A percentile compares a stretch with the other conserved stretches of the same genome.
These are phyloP conservation scores for Backusella sp. DNA, from an alignment of 192 early-diverging fungal species.

Conservation along the genomic window DNA sequence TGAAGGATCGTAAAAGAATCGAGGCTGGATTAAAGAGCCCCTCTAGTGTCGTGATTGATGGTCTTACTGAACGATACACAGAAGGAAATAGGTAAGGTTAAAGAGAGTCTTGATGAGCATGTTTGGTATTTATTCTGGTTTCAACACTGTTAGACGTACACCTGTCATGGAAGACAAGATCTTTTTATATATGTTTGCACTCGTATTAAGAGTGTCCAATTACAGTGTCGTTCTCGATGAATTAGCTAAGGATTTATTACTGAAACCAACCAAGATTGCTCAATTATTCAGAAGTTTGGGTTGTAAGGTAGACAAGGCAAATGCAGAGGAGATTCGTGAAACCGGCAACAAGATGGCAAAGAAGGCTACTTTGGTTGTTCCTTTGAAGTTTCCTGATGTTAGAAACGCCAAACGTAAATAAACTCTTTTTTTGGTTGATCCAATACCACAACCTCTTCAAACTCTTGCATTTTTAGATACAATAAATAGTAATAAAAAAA, in stretches of 20 bases:
- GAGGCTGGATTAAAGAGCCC: slow-evolving; percentile 51
- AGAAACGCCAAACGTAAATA: slow-evolving; percentile 21
- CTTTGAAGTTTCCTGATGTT: slow-evolving; percentile 31
- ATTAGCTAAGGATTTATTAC: slow-evolving; percentile 63
- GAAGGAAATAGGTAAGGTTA: slow-evolving; percentile 52
- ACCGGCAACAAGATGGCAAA: slow-evolving; percentile 12
- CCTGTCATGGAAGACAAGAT: slow-evolving; percentile 72
- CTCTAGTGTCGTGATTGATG: slow-evolving; percentile 57
- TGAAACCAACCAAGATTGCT: slow-evolving; percentile 45
- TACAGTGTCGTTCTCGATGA: slow-evolving; percentile 62
- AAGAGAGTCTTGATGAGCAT: not conserved
- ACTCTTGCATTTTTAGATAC: not conserved
- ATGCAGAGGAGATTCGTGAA: slow-evolving; percentile 25
- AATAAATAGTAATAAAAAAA: not conserved
- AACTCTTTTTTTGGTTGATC: not conserved
- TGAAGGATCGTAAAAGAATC: slow-evolving; percentile 45
- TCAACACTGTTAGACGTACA: slow-evolving; percentile 41
- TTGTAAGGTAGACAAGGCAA: slow-evolving; percentile 42
- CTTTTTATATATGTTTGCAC: slow-evolving; percentile 70
- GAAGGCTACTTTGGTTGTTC: slow-evolving; percentile 29
- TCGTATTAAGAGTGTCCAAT: slow-evolving; percentile 71
- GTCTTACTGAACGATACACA: slow-evolving; percentile 64
- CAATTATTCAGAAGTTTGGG: slow-evolving; percentile 45
- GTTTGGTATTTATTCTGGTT: not conserved
- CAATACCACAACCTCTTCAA: not conserved